Evolutionary conservation across 257 asterid species (phyloP), one percentile per base, ranked within the genome.

Genomic region (Pogostemon cablin): DNA sequence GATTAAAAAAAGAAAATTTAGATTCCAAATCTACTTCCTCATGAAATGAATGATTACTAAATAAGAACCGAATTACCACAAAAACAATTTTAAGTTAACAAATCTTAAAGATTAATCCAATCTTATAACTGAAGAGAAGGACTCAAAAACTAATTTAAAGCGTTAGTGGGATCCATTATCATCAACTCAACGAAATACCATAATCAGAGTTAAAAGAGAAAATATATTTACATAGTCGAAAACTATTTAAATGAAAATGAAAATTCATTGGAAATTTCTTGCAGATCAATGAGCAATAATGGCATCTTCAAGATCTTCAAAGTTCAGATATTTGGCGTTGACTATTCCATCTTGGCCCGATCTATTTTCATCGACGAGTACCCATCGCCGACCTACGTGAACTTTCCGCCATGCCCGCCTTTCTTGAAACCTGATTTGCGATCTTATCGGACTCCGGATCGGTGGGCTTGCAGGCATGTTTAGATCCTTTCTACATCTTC

Each of bases 341-440:
- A 84, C 10, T 42, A 81, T n/a, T 72, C 82, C 69, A 79, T 79
- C 54, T 50, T 80, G 68, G 59, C 15, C 71, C 56, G 62, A 0
- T 84, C 86, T 0, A 90, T 79, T 79, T 88, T 93, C 7, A 64
- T 92, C 6, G 58, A 4, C 0, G 92, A 90, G 81, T 76, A 87
- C 1, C 90, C 96, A 58, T 86, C 96, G 62, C 97, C 97, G 44
- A 81, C 77, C 97, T 96, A 91, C 3, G 97, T 91, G 81, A 80
- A 91, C 79, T 87, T 91, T 12, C 97, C 97, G 9, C 97, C 97
- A 1, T 82, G 87, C 35, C 97, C 97, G 2, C 96, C 90, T 79
- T 91, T 91, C 86, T 91, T 91, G 7, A 96, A 54, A 1, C 82
- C 86, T 12, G 97, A 89, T 79, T 79, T 81, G 41, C 96, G 69